Evolutionary conservation across 83 land plant species (phyloP).

Genomic region (Picea mariana): DNA sequence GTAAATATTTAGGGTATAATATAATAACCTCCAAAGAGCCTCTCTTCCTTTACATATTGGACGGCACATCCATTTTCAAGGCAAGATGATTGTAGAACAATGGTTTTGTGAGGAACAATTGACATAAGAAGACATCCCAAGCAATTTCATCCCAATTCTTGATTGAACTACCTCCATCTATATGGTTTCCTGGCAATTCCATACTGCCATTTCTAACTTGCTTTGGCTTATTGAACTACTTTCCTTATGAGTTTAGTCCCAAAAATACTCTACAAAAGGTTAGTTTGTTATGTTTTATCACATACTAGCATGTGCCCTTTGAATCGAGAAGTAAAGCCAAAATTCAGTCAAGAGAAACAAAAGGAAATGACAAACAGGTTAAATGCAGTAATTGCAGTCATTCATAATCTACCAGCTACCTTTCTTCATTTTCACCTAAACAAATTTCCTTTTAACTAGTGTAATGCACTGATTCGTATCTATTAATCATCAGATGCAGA

Average conservation of each 20-base stretch:
- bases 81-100: not conserved
- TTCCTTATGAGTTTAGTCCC: not conserved
- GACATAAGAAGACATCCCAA: not conserved
- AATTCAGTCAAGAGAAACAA: not conserved
- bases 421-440: not conserved
- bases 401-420: not conserved
- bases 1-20: not conserved
- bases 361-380: not conserved
- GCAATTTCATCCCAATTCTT: not conserved
- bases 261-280: not conserved
- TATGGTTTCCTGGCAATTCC: not conserved
- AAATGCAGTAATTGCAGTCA: not conserved
- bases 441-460: too few relatives aligned
- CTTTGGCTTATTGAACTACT: not conserved
- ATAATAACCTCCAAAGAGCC: not conserved
- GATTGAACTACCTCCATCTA: not conserved
- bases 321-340: not conserved
- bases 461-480: not conserved
- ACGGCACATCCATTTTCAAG: not conserved
- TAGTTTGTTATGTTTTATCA: not conserved
- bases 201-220: not conserved
- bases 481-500: not conserved
- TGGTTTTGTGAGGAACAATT: not conserved
- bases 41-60: not conserved
- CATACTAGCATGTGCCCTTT: not conserved